Base-by-base conservation (phyloP, 352 stramenopile species). In the Pythium guiyangense region DNA sequence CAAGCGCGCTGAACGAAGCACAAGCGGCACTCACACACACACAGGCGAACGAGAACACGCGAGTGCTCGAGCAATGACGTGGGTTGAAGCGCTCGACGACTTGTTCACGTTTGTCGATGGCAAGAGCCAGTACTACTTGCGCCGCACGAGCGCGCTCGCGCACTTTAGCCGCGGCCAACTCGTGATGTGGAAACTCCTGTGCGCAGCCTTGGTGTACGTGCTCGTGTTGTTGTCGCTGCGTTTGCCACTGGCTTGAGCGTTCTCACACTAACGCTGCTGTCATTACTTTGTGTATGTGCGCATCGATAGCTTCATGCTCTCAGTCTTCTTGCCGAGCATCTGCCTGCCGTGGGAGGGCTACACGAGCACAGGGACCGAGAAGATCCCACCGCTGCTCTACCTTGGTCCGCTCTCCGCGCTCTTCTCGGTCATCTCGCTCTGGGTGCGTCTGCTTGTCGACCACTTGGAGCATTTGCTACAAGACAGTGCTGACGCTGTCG, bases 21-120 rank as follows among this genome's bases (percentile, higher is more conserved):
- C 29, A 34, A 6, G 9, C 29, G 5, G 29, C 29, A 40, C 35
- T 10, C 35, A 40, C 35, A 40, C 1, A 40, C 35, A 17, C 39
- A 1, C 14, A n/a, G n/a, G n/a, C n/a, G n/a, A n/a, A 1, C 4
- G 12, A n/a, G 12, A 17, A 49, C 6, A 11, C 37, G 35, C 27
- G 20, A 40, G 14, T 18, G 6, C 43, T 17, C 26, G 0, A 22
- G n/a, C 27, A 14, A 67, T 67, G 60, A 59, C 49, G 37, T 52
- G 39, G 11, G 45, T 79, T 48, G 77, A 87, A 39, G 59, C 64
- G 14, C 71, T 77, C 62, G 77, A 83, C 22, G 63, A 73, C 59
- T 79, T 73, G 58, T 78, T 84, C 63, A 85, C 79, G 61, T 87
- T 87, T 63, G 83, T 87, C 55, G 68, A 84, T 57, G 67, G 75